A percentile compares a stretch with the other conserved stretches of the same genome.
Evolutionary conservation across 2,329 filamentous ascomycete species (phyloP).

Genomic region (Sclerotiophoma versabilis): DNA sequence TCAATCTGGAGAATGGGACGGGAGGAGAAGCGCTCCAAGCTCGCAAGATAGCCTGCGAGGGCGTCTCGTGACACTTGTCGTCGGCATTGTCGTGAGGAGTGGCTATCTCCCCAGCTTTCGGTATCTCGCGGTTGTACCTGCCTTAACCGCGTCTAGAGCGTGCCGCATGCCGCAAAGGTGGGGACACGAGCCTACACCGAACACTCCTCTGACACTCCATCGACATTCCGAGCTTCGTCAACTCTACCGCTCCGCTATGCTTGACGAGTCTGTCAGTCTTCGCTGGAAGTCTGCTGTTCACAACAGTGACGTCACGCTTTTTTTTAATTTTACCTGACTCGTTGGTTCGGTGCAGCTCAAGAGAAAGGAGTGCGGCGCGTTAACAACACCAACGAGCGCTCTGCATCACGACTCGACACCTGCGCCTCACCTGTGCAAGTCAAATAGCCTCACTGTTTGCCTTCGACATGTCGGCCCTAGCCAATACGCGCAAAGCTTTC

Average conservation of each 20-base stretch:
- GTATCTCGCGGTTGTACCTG: slow-evolving; percentile 18
- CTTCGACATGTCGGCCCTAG: background rate
- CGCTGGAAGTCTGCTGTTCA: background rate
- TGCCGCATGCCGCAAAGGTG: slow-evolving; percentile 8
- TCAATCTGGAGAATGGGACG: background rate
- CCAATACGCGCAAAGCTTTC: background rate
- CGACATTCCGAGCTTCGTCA: background rate
- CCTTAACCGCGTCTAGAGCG: slow-evolving; percentile 19
- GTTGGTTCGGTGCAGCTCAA: background rate
- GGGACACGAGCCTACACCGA: slow-evolving; percentile 13
- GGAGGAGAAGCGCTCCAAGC: slow-evolving; percentile 2
- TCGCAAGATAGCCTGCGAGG: background rate
- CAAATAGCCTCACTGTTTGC: background rate
- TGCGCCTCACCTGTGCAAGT: slow-evolving; percentile 4
- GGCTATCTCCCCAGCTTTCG: slow-evolving; percentile 19
- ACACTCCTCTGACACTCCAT: background rate
- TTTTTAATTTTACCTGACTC: too few relatives aligned
- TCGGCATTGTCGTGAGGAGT: slow-evolving; percentile 19
- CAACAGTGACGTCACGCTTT: background rate
- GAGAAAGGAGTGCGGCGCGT: slow-evolving; percentile 4
- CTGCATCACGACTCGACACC: slow-evolving; percentile 3
- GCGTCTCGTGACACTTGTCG: slow-evolving; percentile 17
- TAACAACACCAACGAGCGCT: background rate
- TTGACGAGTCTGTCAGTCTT: background rate
- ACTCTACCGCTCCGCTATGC: background rate